Conservation (phyloP, 2,329 filamentous ascomycete species). For the Colletotrichum graminicola region DNA sequence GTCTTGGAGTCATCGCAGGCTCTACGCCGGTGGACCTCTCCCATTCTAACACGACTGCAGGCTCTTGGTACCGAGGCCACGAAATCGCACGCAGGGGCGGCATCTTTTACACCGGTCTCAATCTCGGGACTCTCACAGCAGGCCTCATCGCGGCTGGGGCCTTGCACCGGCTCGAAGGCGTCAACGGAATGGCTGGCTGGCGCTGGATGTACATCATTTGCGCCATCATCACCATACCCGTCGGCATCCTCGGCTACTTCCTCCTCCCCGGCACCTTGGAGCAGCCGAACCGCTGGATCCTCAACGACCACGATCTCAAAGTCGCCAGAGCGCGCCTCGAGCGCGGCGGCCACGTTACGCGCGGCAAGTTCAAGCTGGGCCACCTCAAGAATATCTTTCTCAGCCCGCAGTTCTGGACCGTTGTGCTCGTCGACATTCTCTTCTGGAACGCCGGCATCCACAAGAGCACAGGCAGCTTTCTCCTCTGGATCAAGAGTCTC, state of each 20-base stretch:
- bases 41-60: conserved; percentile 53
- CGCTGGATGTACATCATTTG: conserved; percentile 62
- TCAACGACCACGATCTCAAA: conserved; percentile 47
- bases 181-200: conserved; percentile 57
- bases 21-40: conserved; percentile 51
- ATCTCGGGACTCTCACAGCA: conserved; percentile 59
- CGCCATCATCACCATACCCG: conserved; percentile 56
- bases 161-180: conserved; percentile 57
- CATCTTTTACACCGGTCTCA: conserved; percentile 58
- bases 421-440: conserved; percentile 53
- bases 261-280: conserved; percentile 51
- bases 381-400: conserved; percentile 52
- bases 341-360: conserved; percentile 56
- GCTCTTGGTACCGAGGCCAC: conserved; percentile 62
- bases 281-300: conserved; percentile 48
- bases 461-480: conserved; percentile 51
- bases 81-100: conserved; percentile 55
- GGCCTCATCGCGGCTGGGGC: conserved; percentile 60
- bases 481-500: conserved; percentile 56
- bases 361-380: conserved; percentile 52
- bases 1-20: neutral
- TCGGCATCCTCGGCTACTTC: conserved; percentile 56
- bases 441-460: conserved; percentile 64
- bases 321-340: conserved; percentile 49
- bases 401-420: conserved; percentile 55